Evolutionary conservation across 345 rosid genomes (phyloP).

Genomic region (Punica granatum): DNA sequence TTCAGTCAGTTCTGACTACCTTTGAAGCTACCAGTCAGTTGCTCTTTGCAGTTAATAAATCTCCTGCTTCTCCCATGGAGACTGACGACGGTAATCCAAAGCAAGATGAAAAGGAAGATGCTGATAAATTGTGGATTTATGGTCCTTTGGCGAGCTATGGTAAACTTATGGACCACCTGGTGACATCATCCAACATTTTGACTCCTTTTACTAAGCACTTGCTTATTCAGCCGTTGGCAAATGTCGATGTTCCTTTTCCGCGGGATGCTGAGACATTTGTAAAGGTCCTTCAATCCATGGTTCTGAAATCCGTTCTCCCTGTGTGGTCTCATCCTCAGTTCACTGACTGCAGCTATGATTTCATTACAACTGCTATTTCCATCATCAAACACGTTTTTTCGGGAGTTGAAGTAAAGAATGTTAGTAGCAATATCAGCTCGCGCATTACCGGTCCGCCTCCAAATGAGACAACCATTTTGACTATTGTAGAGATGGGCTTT

Average conservation of each 20-base stretch:
- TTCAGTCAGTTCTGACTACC: conserved; percentile 78
- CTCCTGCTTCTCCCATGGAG: conserved; percentile 81
- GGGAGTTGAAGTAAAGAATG: conserved; percentile 87
- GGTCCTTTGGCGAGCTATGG: conserved; percentile 91
- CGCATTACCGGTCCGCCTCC: conserved; percentile 84
- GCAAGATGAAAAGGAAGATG: conserved; percentile 59
- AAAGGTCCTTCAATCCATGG: conserved; percentile 89
- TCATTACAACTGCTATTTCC: conserved; percentile 65
- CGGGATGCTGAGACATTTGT: conserved; percentile 85
- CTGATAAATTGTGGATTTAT: conserved; percentile 77
- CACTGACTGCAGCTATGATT: conserved; percentile 71
- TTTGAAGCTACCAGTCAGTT: conserved; percentile 94
- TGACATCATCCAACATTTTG: conserved; percentile 77
- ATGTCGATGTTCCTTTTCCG: conserved; percentile 61
- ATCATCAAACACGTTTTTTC: conserved; percentile 81
- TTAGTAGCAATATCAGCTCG: conserved; percentile 36
- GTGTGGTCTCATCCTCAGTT: conserved; percentile 88
- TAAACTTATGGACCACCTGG: conserved; percentile 90
- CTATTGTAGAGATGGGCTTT: conserved; percentile 98
- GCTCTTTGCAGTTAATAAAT: conserved; percentile 60
- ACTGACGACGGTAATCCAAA: conserved; percentile 62
- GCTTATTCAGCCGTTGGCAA: conserved; percentile 64
- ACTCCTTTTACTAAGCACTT: conserved; percentile 84
- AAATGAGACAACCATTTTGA: conserved; percentile 74
- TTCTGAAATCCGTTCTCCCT: conserved; percentile 84